Evolutionary conservation across 2,329 filamentous ascomycete genomes (phyloP), one percentile per base, ranked within the genome.

Genomic region (Allantophomopsis lycopodina): DNA sequence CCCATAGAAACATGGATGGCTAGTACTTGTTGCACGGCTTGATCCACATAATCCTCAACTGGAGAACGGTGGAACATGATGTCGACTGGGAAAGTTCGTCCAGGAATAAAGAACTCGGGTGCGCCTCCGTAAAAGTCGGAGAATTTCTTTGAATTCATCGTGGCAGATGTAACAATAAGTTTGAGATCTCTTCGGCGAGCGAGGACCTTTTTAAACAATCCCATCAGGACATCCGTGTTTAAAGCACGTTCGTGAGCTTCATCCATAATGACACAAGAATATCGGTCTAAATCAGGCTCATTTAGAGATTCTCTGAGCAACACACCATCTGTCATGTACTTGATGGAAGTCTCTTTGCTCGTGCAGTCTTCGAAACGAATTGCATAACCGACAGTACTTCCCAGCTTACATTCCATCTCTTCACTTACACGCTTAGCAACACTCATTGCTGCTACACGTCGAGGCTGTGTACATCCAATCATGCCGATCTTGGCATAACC

Each of bases 241-340:
- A 98, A 64, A 1, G 91, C 89, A 58, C 91, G 76, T 60, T 98
- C 91, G 69, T 98, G 91, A 4, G 91, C 93, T 64, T 98, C 91
- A 56, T 98, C 91, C 91, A 98, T 98, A 60, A 98, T 98, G 52
- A 98, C 87, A 57, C 88, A 95, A 12, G 89, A 94, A 57, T 98
- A 98, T 47, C 85, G 84, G 59, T 96, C 91, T 35, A 98, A 68
- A 57, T 98, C 89, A 6, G 82, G 76, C 58, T 96, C 89, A 43
- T 87, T 88, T 10, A 98, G 69, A 5, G 87, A 95, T 55, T 98
- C 93, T 63, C 91, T 76, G 23, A 98, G 71, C 35, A 98, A 65
- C 16, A 98, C 85, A 65, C 91, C 91, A 54, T 98, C 93, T 0
- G 91, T 98, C 88, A 98, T 95, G 60, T 98, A 98, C 61, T 98